Percentiles rank a stretch among this genome's conserved stretches.
phyloP scores from a whole-genome alignment of 495 filamentous ascomycete genomes.

The Aspergillus carlsbadensis region DNA sequence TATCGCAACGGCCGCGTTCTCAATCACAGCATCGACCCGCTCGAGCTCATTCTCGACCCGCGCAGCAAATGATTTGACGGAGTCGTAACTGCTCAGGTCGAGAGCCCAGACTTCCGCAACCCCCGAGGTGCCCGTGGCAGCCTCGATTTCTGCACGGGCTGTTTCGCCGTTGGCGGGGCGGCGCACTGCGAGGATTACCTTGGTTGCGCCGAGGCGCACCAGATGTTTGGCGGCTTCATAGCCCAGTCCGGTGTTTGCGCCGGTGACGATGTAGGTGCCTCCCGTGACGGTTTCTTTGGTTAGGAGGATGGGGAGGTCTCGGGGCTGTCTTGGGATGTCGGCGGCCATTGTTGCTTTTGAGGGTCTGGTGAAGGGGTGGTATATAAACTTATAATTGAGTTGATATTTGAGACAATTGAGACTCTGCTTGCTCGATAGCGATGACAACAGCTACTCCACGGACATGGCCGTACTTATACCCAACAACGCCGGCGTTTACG shows the following conservation, averaged over 20 bases:
- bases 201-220: slow-evolving; percentile 12
- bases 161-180: neutral
- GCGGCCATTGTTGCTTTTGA: neutral
- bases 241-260: slow-evolving; percentile 10
- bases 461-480: neutral
- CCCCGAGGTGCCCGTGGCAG: neutral
- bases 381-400: neutral
- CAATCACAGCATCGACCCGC: slow-evolving; percentile 11
- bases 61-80: slow-evolving; percentile 5
- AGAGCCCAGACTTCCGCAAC: neutral
- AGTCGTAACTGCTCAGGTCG: slow-evolving; percentile 3
- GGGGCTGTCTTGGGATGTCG: neutral
- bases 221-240: slow-evolving; percentile 10
- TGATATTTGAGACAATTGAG: no score
- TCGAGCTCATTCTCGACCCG: neutral
- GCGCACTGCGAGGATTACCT: slow-evolving; percentile 13
- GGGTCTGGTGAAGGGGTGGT: neutral
- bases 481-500: slow-evolving; percentile 1
- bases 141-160: slow-evolving; percentile 5
- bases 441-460: no score
- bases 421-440: no score
- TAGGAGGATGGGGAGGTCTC: slow-evolving; percentile 2
- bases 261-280: slow-evolving; percentile 10
- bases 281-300: neutral
- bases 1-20: slow-evolving; percentile 10